Conservation (phyloP, 495 filamentous ascomycete species). For the Podospora pseudopauciseta region DNA sequence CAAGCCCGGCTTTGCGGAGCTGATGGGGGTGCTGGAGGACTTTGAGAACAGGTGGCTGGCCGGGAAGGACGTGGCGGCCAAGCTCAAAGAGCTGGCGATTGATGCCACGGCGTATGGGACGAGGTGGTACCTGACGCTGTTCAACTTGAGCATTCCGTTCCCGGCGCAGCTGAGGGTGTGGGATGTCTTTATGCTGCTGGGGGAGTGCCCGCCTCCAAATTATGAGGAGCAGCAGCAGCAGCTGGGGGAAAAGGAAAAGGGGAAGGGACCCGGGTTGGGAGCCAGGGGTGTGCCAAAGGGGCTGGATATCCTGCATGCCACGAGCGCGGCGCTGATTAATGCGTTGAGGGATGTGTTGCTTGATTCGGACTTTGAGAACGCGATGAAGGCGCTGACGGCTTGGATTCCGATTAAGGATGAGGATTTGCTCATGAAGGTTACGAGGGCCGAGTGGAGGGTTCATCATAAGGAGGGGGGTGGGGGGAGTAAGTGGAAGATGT, state of each 20-base stretch:
- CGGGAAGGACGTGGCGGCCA: constrained; percentile 66
- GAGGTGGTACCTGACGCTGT: constrained; percentile 95
- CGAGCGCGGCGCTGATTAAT: constrained; percentile 85
- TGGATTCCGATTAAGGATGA: constrained; percentile 96
- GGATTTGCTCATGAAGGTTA: constrained; percentile 90
- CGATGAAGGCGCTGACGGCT: constrained; percentile 95
- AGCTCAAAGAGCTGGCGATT: constrained; percentile 77
- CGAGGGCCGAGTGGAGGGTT: constrained; percentile 86
- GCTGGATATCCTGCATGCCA: constrained; percentile 87
- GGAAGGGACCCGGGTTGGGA: neutral
- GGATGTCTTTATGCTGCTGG: constrained; percentile 98
- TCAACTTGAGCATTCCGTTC: constrained; percentile 96
- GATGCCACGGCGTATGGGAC: constrained; percentile 90
- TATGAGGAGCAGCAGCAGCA: neutral
- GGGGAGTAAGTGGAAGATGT: neutral
- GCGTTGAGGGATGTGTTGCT: constrained; percentile 87
- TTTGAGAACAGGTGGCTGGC: constrained; percentile 85
- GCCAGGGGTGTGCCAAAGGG: constrained; percentile 40
- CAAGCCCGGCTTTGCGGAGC: constrained; percentile 72
- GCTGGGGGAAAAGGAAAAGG: constrained; percentile 6
- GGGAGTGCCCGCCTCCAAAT: constrained; percentile 51
- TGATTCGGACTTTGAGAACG: constrained; percentile 93
- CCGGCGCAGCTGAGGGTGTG: constrained; percentile 95
- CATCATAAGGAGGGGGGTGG: constrained; percentile 42
- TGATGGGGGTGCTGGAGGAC: constrained; percentile 84